Percentiles rank a stretch among this genome's conserved stretches.
These are phyloP conservation scores for Inosperma sp. DNA, from an alignment of 768 basidiomycete species.

Conservation along the genomic window DNA sequence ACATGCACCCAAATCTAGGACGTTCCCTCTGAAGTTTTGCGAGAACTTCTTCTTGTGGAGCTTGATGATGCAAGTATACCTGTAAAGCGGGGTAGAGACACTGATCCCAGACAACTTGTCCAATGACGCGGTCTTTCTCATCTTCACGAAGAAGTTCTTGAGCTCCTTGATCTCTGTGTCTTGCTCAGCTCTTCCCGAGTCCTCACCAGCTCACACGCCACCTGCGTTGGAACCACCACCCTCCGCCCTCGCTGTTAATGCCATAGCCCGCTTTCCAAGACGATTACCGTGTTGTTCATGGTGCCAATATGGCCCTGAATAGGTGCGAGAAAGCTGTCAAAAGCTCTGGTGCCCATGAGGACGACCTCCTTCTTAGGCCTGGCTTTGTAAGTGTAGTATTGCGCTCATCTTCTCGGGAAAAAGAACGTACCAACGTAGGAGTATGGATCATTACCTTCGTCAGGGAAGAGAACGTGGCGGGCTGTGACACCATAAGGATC, in stretches of 20 bases:
- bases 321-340: conserved; percentile 26
- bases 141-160: conserved; percentile 30
- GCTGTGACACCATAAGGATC: conserved; percentile 33
- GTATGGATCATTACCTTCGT: conserved; percentile 26
- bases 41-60: conserved; percentile 35
- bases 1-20: conserved; percentile 33
- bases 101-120: conserved; percentile 31
- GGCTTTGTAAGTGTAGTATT: conserved; percentile 21
- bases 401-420: conserved; percentile 24
- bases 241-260: neutral
- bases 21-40: conserved; percentile 29
- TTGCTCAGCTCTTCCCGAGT: conserved; percentile 17
- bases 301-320: conserved; percentile 29
- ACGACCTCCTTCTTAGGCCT: conserved; percentile 34
- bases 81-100: conserved; percentile 24
- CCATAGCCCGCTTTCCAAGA: neutral
- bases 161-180: conserved; percentile 25
- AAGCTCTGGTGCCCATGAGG: conserved; percentile 31
- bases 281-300: conserved; percentile 13
- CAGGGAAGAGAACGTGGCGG: conserved; percentile 31
- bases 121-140: conserved; percentile 32
- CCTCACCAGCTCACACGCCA: conserved; percentile 16
- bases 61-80: conserved; percentile 38
- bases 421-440: conserved; percentile 28
- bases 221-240: neutral